These are phyloP conservation scores for Aspergillus bombycis DNA, from an alignment of 2,329 filamentous ascomycete species.

Conservation along the genomic window DNA sequence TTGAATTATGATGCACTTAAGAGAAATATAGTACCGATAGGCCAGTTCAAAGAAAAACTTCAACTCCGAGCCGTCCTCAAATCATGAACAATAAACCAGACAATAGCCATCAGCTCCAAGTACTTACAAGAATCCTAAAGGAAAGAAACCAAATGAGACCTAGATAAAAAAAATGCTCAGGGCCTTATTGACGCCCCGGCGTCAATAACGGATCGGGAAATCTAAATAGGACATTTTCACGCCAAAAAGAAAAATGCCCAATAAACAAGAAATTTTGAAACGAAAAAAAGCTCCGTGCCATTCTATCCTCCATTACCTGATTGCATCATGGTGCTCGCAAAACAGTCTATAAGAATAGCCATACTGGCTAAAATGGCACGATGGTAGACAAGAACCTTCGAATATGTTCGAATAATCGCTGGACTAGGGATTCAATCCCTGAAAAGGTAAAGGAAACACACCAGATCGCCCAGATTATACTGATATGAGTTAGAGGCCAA, in stretches of 20 bases:
- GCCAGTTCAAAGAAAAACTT: not conserved
- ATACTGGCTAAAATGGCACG: conserved; percentile 16
- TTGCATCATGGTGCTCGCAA: conserved; percentile 15
- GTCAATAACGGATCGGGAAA: conserved; percentile 4
- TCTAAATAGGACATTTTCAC: conserved; percentile 11
- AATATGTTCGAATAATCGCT: not conserved
- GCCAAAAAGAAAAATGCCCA: conserved; percentile 12
- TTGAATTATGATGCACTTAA: not conserved
- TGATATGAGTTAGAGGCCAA: conserved; percentile 9
- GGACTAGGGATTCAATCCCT: not conserved
- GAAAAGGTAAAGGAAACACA: not conserved
- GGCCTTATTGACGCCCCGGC: conserved; percentile 1
- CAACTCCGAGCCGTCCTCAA: not conserved
- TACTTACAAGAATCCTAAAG: conserved; percentile 2
- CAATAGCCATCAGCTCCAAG: not conserved
- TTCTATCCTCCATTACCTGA: conserved; percentile 24
- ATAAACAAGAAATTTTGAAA: conserved; percentile 12
- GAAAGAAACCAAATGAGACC: not conserved
- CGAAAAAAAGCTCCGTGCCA: conserved; percentile 11
- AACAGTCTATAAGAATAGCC: conserved; percentile 28
- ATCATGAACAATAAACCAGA: not conserved
- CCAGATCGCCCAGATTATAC: not conserved
- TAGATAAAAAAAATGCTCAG: conserved; percentile 3
- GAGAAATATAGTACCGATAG: not conserved
- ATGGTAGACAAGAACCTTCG: not conserved